A percentile compares a stretch with the other conserved stretches of the same genome.
Evolutionary conservation across 306 rosid genomes (phyloP).

Genomic region (Corylus heterophylla): DNA sequence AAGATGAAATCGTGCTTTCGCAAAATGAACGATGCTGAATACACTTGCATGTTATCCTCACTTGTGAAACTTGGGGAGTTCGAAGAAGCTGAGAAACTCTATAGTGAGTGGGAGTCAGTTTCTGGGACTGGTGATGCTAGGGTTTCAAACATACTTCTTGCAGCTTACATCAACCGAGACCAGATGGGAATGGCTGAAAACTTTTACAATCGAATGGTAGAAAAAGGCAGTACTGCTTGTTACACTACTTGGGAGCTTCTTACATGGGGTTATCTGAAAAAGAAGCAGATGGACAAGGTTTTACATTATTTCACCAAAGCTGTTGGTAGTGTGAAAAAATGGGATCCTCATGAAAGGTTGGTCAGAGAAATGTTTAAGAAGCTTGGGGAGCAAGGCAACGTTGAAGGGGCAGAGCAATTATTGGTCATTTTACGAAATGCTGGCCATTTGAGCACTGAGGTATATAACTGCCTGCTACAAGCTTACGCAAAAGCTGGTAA

Average conservation of each 20-base stretch:
- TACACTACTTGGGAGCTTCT: constrained; percentile 92
- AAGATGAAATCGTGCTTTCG: constrained; percentile 63
- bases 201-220: constrained; percentile 45
- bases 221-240: constrained; percentile 51
- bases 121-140: constrained; percentile 70
- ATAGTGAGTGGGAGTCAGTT: constrained; percentile 76
- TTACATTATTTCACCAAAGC: constrained; percentile 62
- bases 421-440: constrained; percentile 58
- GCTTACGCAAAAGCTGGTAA: constrained; percentile 75
- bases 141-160: constrained; percentile 70
- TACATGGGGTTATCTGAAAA: constrained; percentile 68
- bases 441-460: constrained; percentile 62
- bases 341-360: constrained; percentile 58
- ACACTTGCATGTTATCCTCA: constrained; percentile 81
- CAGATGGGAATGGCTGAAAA: constrained; percentile 70
- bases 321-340: constrained; percentile 63
- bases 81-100: constrained; percentile 75
- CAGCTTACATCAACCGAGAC: constrained; percentile 63
- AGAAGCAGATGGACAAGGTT: constrained; percentile 48
- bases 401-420: constrained; percentile 67
- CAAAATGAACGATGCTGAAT: constrained; percentile 77
- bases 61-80: constrained; percentile 66
- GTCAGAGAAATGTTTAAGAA: constrained; percentile 56
- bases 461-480: constrained; percentile 61
- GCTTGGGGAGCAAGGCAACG: constrained; percentile 57